Conservation (phyloP, 305 asterid genomes). For the Fraxinus floribunda region DNA sequence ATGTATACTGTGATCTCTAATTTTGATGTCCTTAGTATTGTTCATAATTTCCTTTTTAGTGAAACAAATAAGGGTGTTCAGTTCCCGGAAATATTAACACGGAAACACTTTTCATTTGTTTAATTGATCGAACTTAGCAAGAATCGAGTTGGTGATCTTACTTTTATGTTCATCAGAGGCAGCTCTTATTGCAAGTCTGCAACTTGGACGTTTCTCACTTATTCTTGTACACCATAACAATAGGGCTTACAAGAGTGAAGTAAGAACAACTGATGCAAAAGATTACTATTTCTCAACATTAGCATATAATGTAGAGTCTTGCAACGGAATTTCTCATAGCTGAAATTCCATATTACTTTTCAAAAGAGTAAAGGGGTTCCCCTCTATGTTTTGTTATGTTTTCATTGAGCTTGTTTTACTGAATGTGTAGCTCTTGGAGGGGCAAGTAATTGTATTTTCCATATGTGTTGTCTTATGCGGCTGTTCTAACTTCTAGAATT, state of each 20-base stretch:
- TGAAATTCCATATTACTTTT: neutral
- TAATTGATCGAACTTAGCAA: neutral
- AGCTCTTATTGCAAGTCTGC: neutral
- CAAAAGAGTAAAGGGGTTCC: neutral
- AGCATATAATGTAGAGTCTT: neutral
- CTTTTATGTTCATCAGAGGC: neutral
- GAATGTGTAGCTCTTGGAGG: neutral
- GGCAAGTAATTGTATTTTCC: neutral
- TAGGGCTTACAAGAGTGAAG: neutral
- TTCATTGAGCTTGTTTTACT: neutral
- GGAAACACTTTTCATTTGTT: neutral
- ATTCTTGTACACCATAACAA: neutral
- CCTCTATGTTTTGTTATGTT: neutral
- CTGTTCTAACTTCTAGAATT: neutral
- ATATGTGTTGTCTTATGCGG: neutral
- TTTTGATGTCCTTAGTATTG: neutral
- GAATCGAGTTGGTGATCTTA: neutral
- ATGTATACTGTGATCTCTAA: neutral
- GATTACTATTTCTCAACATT: neutral
- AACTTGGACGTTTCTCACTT: neutral
- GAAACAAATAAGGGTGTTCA: neutral
- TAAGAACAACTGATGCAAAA: neutral
- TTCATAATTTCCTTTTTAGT: neutral
- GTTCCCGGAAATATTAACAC: neutral
- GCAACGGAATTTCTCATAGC: neutral